Conservation (phyloP, 306 rosid genomes). For the Lathyrus oleraceus region DNA sequence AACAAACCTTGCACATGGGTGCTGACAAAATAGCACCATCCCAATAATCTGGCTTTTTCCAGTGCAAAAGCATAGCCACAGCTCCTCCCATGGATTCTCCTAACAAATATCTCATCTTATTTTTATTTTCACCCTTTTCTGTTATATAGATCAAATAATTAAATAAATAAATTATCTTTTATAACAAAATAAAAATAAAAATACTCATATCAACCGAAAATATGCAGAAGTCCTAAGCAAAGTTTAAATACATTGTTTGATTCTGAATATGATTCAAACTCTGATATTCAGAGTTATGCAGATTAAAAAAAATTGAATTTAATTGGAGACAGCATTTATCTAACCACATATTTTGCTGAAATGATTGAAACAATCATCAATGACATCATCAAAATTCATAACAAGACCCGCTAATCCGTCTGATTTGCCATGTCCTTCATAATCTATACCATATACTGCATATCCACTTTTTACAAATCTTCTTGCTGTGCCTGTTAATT, state of each 20-base stretch:
- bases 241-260: no score
- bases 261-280: no score
- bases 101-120: constrained; percentile 64
- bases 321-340: background rate
- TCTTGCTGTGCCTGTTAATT: constrained; percentile 58
- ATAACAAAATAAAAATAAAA: no score
- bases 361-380: constrained; percentile 53
- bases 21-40: constrained; percentile 93
- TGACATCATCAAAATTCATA: constrained; percentile 50
- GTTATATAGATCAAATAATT: background rate
- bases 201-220: no score
- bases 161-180: background rate
- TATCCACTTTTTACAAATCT: constrained; percentile 68
- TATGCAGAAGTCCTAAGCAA: no score
- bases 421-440: constrained; percentile 97
- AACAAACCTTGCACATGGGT: constrained; percentile 87
- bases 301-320: no score
- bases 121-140: constrained; percentile 62
- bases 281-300: background rate
- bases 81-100: constrained; percentile 99
- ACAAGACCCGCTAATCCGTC: constrained; percentile 66
- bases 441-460: constrained; percentile 80
- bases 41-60: constrained; percentile 68
- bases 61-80: constrained; percentile 65
- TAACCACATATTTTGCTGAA: constrained; percentile 64